Evolutionary conservation across 2,329 filamentous ascomycete species (phyloP).

Genomic region (Rosellinia necatrix): DNA sequence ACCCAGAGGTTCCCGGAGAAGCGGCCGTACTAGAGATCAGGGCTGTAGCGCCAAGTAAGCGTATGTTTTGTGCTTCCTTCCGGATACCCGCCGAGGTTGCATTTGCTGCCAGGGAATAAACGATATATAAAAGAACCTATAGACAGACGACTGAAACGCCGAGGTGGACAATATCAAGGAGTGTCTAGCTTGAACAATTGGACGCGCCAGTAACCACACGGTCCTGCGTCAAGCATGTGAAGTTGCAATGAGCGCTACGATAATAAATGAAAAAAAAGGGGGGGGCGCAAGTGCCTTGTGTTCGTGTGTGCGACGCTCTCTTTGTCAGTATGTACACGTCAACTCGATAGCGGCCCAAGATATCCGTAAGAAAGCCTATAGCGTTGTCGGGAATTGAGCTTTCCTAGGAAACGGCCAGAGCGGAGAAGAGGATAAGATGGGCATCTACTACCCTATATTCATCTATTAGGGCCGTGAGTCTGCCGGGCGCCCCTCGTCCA

Average conservation of each 20-base stretch:
- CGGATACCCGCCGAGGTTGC: conserved; percentile 81
- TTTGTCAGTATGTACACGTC: not conserved
- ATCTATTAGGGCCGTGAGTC: not conserved
- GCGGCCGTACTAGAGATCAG: conserved; percentile 72
- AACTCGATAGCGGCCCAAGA: conserved; percentile 1
- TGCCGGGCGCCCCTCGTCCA: not conserved
- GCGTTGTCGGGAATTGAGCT: not conserved
- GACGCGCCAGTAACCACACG: not conserved
- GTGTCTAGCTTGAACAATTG: conserved; percentile 2
- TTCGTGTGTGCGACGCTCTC: not conserved
- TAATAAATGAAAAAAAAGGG: conserved; percentile 4
- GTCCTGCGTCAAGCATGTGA: conserved; percentile 3
- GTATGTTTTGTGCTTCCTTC: conserved; percentile 96
- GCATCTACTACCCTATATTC: conserved; percentile 10
- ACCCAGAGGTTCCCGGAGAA: conserved; percentile 53
- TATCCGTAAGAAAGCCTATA: not conserved
- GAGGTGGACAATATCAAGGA: conserved; percentile 3
- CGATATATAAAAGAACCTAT: conserved; percentile 1
- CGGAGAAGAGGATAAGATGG: conserved; percentile 4
- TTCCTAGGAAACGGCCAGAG: not conserved
- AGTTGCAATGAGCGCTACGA: not conserved
- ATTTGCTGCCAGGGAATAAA: conserved; percentile 56
- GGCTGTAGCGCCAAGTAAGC: conserved; percentile 89
- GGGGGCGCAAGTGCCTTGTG: not conserved
- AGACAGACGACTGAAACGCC: conserved; percentile 10